Evolutionary conservation across 2,329 filamentous ascomycete genomes (phyloP).

Genomic region (Sporothrix protearum): DNA sequence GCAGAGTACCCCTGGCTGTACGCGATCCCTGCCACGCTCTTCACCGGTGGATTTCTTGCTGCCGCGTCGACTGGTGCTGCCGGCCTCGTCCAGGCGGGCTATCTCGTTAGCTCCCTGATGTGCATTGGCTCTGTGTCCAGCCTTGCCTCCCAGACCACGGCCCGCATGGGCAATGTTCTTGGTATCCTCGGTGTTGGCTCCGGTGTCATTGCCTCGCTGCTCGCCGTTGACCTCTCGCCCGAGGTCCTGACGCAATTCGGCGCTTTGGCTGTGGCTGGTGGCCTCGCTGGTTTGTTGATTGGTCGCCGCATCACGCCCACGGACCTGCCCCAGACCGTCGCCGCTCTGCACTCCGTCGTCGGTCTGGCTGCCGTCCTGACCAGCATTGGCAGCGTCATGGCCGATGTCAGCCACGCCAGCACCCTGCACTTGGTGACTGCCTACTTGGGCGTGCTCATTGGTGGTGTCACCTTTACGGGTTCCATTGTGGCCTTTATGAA

Average conservation of each 20-base stretch:
- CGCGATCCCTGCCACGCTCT: constrained; percentile 69
- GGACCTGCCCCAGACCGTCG: constrained; percentile 83
- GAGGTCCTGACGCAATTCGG: constrained; percentile 78
- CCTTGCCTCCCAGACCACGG: constrained; percentile 76
- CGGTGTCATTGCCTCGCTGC: constrained; percentile 76
- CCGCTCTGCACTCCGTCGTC: constrained; percentile 84
- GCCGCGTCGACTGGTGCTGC: constrained; percentile 78
- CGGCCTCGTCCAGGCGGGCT: constrained; percentile 81
- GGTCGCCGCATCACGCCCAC: constrained; percentile 85
- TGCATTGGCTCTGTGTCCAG: constrained; percentile 83
- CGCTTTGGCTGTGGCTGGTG: constrained; percentile 68
- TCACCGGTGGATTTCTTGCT: constrained; percentile 75
- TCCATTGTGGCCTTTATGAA: constrained; percentile 89
- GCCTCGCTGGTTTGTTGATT: constrained; percentile 65
- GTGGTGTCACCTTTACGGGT: constrained; percentile 85
- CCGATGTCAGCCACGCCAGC: constrained; percentile 64
- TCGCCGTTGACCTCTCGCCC: constrained; percentile 74
- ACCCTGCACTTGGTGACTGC: constrained; percentile 81
- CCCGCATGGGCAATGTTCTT: constrained; percentile 78
- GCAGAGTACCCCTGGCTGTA: constrained; percentile 85
- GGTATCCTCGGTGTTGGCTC: constrained; percentile 81
- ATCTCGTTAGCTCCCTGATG: constrained; percentile 76
- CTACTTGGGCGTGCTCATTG: constrained; percentile 82
- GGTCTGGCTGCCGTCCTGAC: constrained; percentile 85
- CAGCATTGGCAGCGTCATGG: constrained; percentile 81